Conservation (phyloP, 2,329 filamentous ascomycete genomes). For the Fusarium sp. region DNA sequence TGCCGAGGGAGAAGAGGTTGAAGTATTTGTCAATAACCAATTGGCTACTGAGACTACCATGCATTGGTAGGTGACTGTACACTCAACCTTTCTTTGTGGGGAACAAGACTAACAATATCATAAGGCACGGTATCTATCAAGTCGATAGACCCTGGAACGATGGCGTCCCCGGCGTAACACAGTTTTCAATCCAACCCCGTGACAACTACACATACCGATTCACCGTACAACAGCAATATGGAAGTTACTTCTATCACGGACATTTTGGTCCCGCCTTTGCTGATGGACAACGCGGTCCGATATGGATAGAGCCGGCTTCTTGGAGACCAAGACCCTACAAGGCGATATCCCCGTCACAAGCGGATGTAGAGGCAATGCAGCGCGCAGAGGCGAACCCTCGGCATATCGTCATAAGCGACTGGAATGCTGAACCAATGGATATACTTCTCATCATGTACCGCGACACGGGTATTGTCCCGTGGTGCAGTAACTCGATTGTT, state of each 20-base stretch:
- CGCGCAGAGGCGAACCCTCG: neutral
- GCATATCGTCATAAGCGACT: neutral
- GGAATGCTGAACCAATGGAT: neutral
- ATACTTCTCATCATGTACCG: neutral
- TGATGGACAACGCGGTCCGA: neutral
- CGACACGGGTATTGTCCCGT: neutral
- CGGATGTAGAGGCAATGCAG: neutral
- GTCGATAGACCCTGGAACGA: neutral
- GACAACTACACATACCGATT: constrained; percentile 1
- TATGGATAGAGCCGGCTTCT: neutral
- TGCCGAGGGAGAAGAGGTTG: constrained; percentile 8
- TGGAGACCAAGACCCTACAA: neutral
- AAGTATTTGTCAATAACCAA: constrained; percentile 10
- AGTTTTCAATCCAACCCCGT: neutral
- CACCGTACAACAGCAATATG: neutral
- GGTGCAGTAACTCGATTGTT: neutral
- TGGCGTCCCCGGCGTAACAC: constrained; percentile 2
- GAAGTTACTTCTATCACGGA: neutral
- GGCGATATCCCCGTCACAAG: neutral
- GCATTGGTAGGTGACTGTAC: neutral
- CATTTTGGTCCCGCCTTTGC: neutral
- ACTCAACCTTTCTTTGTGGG: rapidly evolving
- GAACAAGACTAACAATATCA: neutral
- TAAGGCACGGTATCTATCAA: neutral
- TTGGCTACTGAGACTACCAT: constrained; percentile 13